Percentiles rank a stretch among this genome's conserved stretches.
These are phyloP conservation scores for Pleurotus salmoneostramineus DNA, from an alignment of 768 basidiomycete species.

Conservation along the genomic window DNA sequence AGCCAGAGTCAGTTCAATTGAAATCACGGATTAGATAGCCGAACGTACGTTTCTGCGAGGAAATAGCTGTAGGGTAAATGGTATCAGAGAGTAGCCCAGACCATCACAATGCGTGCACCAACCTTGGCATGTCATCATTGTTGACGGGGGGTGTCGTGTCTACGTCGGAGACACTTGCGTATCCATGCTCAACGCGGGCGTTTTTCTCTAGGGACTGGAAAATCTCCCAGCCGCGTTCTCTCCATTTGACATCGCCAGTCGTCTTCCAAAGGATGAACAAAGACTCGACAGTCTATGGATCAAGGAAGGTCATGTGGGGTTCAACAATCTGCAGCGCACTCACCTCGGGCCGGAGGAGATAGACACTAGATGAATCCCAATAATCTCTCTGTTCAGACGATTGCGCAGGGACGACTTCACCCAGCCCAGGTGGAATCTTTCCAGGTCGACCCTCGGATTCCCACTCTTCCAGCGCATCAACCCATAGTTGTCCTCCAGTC, in stretches of 20 bases:
- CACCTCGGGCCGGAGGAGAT: slow-evolving; percentile 72
- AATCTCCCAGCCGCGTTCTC: slow-evolving; percentile 66
- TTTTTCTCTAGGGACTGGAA: slow-evolving; percentile 64
- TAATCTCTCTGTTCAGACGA: slow-evolving; percentile 47
- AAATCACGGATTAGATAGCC: not conserved
- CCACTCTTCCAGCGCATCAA: slow-evolving; percentile 47
- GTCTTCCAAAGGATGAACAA: slow-evolving; percentile 71
- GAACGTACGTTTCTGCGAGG: slow-evolving; percentile 42
- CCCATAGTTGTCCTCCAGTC: slow-evolving; percentile 28
- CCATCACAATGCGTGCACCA: slow-evolving; percentile 14
- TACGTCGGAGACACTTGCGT: slow-evolving; percentile 53
- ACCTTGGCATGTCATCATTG: slow-evolving; percentile 73
- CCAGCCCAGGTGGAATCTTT: slow-evolving; percentile 52
- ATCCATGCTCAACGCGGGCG: slow-evolving; percentile 55
- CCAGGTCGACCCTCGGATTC: slow-evolving; percentile 35
- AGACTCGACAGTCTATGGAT: slow-evolving; percentile 62
- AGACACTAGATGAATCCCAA: slow-evolving; percentile 33
- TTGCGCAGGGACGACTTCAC: slow-evolving; percentile 34
- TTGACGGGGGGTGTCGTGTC: slow-evolving; percentile 31
- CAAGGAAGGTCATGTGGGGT: not conserved
- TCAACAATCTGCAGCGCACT: slow-evolving; percentile 14
- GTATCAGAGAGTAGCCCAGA: slow-evolving; percentile 1
- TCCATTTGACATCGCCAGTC: slow-evolving; percentile 67
- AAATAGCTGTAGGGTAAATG: slow-evolving; percentile 33
- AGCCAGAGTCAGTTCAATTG: slow-evolving; percentile 31